Conservation (phyloP, 2,329 filamentous ascomycete genomes). For the Diaporthe sp. region DNA sequence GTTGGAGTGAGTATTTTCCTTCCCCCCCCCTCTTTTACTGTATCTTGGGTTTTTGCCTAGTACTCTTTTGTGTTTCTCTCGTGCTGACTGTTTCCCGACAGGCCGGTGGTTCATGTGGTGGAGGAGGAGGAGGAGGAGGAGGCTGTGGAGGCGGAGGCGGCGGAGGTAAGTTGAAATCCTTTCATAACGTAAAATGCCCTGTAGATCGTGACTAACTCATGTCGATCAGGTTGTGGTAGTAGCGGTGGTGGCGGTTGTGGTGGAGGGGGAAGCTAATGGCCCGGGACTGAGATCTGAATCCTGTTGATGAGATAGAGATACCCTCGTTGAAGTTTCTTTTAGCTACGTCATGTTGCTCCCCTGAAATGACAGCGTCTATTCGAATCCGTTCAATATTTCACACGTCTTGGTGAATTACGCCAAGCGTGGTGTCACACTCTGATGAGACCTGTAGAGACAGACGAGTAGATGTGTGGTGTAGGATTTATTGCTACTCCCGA, state of each 20-base stretch:
- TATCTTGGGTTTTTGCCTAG: background rate
- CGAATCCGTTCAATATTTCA: background rate
- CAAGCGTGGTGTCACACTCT: background rate
- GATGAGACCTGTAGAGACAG: background rate
- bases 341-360: background rate
- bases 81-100: constrained; percentile 17
- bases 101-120: constrained; percentile 20
- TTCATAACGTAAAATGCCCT: accelerated
- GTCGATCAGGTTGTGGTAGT: background rate
- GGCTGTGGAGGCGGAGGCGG: constrained; percentile 37
- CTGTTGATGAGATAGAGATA: background rate
- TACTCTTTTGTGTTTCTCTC: background rate
- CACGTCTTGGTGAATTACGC: background rate
- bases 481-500: too few relatives aligned
- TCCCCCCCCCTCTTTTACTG: background rate
- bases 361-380: background rate
- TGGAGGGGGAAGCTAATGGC: background rate
- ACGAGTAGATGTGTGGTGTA: too few relatives aligned
- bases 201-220: background rate
- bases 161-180: constrained; percentile 27
- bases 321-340: background rate
- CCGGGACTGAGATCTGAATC: background rate
- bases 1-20: constrained; percentile 36
- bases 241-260: background rate
- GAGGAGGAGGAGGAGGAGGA: background rate